Conservation (phyloP, 345 rosid species). For the Lumnitzera racemosa region DNA sequence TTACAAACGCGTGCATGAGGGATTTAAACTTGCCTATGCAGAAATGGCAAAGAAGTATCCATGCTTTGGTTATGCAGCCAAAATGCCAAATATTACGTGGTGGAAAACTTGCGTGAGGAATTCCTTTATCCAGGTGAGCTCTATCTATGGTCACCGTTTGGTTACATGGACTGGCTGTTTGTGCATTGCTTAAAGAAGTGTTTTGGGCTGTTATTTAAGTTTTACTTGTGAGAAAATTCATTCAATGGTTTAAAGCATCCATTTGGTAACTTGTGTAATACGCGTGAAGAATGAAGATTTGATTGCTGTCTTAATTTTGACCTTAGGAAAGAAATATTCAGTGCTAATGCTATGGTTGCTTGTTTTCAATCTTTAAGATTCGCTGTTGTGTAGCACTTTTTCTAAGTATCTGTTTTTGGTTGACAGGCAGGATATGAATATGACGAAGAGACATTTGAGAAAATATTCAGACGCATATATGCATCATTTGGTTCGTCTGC, state of each 20-base stretch:
- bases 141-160: conserved; percentile 4
- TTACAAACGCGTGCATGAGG: conserved; percentile 82
- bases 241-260: no score
- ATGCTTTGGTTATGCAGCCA: conserved; percentile 77
- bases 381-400: no score
- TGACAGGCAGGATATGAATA: conserved; percentile 90
- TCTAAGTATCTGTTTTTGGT: background rate
- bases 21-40: conserved; percentile 81
- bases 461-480: conserved; percentile 73
- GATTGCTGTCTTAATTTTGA: no score
- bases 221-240: no score
- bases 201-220: background rate
- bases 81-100: conserved; percentile 88
- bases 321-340: no score
- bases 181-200: background rate
- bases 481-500: conserved; percentile 95
- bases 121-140: conserved; percentile 65
- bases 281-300: no score
- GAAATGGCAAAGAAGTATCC: conserved; percentile 88
- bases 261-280: no score
- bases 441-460: conserved; percentile 89
- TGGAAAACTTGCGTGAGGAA: conserved; percentile 88
- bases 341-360: background rate
- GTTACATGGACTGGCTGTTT: background rate
- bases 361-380: background rate